These are phyloP conservation scores for Coccomyxa sp. DNA, from an alignment of 139 green algal species.

Conservation along the genomic window DNA sequence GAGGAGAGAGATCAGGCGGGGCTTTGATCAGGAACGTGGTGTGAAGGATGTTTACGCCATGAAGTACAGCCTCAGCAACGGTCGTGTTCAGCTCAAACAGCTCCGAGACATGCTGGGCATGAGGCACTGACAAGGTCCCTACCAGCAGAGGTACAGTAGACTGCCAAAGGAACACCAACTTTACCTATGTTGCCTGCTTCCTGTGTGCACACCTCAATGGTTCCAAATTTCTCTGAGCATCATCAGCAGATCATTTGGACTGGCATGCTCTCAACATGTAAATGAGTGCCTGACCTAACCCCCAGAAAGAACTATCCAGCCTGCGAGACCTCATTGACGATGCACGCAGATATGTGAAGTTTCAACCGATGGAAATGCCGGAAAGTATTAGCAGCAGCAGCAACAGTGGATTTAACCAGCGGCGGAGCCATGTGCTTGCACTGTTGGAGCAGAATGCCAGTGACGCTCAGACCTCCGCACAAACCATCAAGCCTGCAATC, in stretches of 20 bases:
- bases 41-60: constrained; percentile 17
- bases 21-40: not conserved
- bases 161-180: no score
- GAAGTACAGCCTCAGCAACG: constrained; percentile 55
- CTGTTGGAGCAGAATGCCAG: not conserved
- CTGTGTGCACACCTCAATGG: no score
- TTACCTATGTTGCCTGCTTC: no score
- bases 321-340: no score
- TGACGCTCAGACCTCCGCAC: not conserved
- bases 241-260: no score
- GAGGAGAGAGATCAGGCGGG: constrained; percentile 4
- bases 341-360: no score
- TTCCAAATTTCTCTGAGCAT: no score
- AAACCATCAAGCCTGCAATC: not conserved
- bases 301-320: no score
- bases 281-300: no score
- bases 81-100: constrained; percentile 31
- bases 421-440: constrained; percentile 1
- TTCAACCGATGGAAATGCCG: no score
- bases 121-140: not conserved
- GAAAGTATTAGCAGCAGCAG: no score
- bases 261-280: no score
- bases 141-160: not conserved
- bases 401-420: not conserved
- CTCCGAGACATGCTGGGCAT: constrained; percentile 30